Evolutionary conservation across 768 basidiomycete species (phyloP).

Genomic region (Auricularia sp.): DNA sequence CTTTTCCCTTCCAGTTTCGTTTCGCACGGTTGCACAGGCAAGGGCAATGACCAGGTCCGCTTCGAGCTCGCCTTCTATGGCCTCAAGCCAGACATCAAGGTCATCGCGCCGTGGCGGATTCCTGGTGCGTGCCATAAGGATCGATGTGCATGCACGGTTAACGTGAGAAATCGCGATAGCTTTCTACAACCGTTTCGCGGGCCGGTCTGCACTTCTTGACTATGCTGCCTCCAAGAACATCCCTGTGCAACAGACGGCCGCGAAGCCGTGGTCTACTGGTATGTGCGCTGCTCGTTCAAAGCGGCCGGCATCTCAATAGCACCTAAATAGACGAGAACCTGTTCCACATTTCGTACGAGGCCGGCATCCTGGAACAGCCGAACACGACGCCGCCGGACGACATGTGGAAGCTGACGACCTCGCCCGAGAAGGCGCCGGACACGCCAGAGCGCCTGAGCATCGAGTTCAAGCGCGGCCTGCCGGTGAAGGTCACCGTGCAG

Average conservation of each 20-base stretch:
- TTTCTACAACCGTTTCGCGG: slow-evolving; percentile 96
- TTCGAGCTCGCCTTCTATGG: slow-evolving; percentile 99
- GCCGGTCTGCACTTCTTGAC: slow-evolving; percentile 83
- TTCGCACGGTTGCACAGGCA: slow-evolving; percentile 97
- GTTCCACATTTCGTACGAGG: slow-evolving; percentile 99
- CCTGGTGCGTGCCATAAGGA: slow-evolving; percentile 46
- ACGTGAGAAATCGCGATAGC: slow-evolving; percentile 32
- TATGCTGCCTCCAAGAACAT: slow-evolving; percentile 84
- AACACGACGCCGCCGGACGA: slow-evolving; percentile 86
- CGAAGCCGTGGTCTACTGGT: slow-evolving; percentile 96
- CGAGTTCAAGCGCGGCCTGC: slow-evolving; percentile 81
- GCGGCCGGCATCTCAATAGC: not conserved
- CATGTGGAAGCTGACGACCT: slow-evolving; percentile 97
- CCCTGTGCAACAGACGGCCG: slow-evolving; percentile 87
- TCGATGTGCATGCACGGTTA: not conserved
- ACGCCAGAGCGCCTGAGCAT: slow-evolving; percentile 72
- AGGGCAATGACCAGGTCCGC: slow-evolving; percentile 99
- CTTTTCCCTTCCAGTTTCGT: slow-evolving; percentile 53
- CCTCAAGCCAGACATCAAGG: slow-evolving; percentile 96
- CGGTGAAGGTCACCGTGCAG: slow-evolving; percentile 61
- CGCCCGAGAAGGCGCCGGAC: slow-evolving; percentile 72
- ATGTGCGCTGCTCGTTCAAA: slow-evolving; percentile 6
- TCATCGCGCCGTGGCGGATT: slow-evolving; percentile 95
- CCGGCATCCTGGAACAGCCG: slow-evolving; percentile 96
- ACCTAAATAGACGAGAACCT: slow-evolving; percentile 73